Percentiles rank a stretch among this genome's conserved stretches.
phyloP scores from a whole-genome alignment of 2,329 filamentous ascomycete genomes.

The Ceratocystis lukuohia region DNA sequence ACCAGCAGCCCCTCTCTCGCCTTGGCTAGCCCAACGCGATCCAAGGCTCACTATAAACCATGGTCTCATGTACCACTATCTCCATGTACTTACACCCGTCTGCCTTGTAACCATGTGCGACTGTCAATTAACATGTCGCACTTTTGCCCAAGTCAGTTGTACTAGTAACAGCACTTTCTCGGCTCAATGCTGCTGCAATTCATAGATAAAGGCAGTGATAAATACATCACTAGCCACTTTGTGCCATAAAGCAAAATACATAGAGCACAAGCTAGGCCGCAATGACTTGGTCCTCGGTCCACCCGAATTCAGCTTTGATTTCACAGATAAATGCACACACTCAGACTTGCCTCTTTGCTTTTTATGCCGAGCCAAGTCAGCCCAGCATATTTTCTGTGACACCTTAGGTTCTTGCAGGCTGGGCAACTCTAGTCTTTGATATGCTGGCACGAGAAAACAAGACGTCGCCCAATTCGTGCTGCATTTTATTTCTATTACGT shows the following conservation, averaged over 20 bases:
- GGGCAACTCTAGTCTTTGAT: neutral
- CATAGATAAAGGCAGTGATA: neutral
- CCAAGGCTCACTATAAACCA: neutral
- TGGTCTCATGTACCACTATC: neutral
- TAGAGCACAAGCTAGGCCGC: neutral
- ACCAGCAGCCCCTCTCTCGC: neutral
- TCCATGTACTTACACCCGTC: neutral
- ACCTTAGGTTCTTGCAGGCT: neutral
- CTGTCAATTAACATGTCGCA: neutral
- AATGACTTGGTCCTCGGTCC: neutral
- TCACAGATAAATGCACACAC: neutral
- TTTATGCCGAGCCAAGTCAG: too few species aligned
- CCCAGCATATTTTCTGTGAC: neutral
- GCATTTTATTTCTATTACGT: neutral
- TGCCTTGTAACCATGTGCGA: neutral
- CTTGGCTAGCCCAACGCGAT: neutral
- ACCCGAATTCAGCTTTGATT: slow-evolving; percentile 1
- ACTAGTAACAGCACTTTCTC: neutral
- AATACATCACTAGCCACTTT: neutral
- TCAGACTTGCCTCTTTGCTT: neutral
- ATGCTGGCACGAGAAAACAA: neutral
- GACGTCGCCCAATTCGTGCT: neutral
- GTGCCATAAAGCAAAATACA: neutral
- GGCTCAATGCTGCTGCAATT: neutral
- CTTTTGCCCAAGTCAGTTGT: neutral